A percentile compares a stretch with the other conserved stretches of the same genome.
These are phyloP conservation scores for Orbilia brochopaga DNA, from an alignment of 2,329 filamentous ascomycete genomes.

Conservation along the genomic window DNA sequence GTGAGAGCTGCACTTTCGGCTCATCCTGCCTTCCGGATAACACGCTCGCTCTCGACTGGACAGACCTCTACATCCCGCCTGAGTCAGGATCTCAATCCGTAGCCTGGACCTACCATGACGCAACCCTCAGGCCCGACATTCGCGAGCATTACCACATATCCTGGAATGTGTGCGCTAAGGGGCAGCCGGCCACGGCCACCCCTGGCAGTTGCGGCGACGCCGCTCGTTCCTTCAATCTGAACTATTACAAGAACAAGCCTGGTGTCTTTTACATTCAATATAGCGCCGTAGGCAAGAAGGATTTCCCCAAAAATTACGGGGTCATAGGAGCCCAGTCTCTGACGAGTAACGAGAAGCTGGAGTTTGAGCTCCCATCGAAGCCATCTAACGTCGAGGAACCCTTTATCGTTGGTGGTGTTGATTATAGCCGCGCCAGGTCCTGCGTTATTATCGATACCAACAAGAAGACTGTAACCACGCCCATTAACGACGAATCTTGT, in stretches of 20 bases:
- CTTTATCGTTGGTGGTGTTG: too few relatives aligned
- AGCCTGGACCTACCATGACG: constrained; percentile 6
- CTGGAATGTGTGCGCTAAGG: constrained; percentile 13
- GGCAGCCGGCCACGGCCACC: background rate
- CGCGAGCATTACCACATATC: constrained; percentile 12
- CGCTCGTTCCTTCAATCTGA: constrained; percentile 2
- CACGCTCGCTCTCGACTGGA: constrained; percentile 10
- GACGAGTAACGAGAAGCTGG: too few relatives aligned
- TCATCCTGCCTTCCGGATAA: background rate
- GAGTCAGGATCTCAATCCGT: background rate
- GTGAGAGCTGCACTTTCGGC: background rate
- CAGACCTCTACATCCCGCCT: constrained; percentile 4
- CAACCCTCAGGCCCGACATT: background rate
- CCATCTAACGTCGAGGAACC: background rate
- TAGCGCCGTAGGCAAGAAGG: background rate
- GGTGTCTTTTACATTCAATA: constrained; percentile 11
- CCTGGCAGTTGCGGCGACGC: background rate
- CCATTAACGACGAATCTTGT: too few relatives aligned
- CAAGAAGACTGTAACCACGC: too few relatives aligned
- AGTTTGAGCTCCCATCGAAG: background rate
- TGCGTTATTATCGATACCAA: too few relatives aligned
- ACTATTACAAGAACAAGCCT: constrained; percentile 11
- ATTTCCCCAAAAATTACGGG: background rate
- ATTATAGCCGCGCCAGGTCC: too few relatives aligned
- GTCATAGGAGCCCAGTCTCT: constrained; percentile 6